phyloP scores from a whole-genome alignment of 140 eudicot species.

The Senecio squalidus region DNA sequence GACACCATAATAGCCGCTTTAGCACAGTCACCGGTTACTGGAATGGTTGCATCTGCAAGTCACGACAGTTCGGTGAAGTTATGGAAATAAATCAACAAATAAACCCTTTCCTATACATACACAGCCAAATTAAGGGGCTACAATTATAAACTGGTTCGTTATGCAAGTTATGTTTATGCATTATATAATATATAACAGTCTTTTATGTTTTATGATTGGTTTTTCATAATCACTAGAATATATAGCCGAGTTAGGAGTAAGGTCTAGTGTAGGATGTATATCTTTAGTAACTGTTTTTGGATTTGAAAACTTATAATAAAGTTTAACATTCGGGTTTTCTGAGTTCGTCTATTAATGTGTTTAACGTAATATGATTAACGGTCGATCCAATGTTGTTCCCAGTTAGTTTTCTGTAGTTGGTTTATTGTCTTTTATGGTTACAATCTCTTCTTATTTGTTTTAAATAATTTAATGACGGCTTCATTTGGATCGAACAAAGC shows the following conservation, averaged over 20 bases:
- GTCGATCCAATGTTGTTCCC: not conserved
- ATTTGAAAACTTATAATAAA: conserved; percentile 17
- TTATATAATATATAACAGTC: not conserved
- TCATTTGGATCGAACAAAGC: no score
- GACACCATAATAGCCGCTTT: conserved; percentile 78
- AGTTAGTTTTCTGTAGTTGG: no score
- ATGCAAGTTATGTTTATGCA: conserved; percentile 16
- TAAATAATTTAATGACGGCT: no score
- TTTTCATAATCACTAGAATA: conserved; percentile 12
- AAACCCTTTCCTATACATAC: not conserved
- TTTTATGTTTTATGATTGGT: conserved; percentile 10
- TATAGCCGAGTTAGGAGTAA: conserved; percentile 24
- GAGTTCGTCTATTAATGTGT: not conserved
- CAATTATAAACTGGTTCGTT: not conserved
- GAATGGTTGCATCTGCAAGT: conserved; percentile 98
- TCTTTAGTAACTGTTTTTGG: conserved; percentile 3
- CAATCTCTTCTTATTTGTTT: no score
- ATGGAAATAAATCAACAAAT: conserved; percentile 53
- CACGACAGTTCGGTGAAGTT: conserved; percentile 89
- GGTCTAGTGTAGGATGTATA: conserved; percentile 20
- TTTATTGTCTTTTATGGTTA: no score
- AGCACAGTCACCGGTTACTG: conserved; percentile 83
- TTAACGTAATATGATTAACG: not conserved
- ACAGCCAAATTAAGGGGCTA: conserved; percentile 7
- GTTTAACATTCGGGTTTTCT: conserved; percentile 6